Evolutionary conservation across 2,329 filamentous ascomycete species (phyloP), one percentile per base, ranked within the genome.

Genomic region (Talaromyces pinophilus): DNA sequence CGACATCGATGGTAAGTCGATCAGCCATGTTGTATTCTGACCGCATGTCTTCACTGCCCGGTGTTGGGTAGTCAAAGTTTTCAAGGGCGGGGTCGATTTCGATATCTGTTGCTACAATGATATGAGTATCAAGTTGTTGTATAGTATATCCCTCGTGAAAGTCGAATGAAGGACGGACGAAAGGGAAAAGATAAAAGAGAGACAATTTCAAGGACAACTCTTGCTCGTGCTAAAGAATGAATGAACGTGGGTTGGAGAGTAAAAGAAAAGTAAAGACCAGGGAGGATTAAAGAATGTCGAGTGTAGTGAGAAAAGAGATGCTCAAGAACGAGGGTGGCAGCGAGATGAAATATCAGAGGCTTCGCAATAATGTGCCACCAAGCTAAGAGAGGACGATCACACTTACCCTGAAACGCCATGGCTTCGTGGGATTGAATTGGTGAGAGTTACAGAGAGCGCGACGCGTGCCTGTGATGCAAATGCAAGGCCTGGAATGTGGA

Each of bases 401-500:
- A 79, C 77, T 78, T 76, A 79, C 77, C 74, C 67, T 70, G 71
- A 74, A 74, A 77, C 71, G 74, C 73, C 77, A 79, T 79, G 71
- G 68, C 73, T 71, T 70, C 70, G 73, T 74, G 70, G 69, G 69
- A 71, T 67, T 64, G 62, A 64, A 69, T 72, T 68, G 64, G 65
- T 70, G 65, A 69, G 67, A 71, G 68, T 70, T 50, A 59, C 15
- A 63, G 52, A 44, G 55, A 66, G 63, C 77, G 77, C 76, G 76
- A 76, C 76, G 77, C 76, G 76, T 79, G 73, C 74, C 75, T 71
- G 70, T 67, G 67, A 71, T 70, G 65, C 70, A 71, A 65, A 78
- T 74, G 76, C 76, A 78, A 78, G 76, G 75, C 76, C 75, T 77
- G 74, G 76, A 78, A 79, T 79, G 77, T 75, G 74, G 72, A 72